These are phyloP conservation scores for Podospora australis DNA, from an alignment of 495 filamentous ascomycete genomes.

Conservation along the genomic window DNA sequence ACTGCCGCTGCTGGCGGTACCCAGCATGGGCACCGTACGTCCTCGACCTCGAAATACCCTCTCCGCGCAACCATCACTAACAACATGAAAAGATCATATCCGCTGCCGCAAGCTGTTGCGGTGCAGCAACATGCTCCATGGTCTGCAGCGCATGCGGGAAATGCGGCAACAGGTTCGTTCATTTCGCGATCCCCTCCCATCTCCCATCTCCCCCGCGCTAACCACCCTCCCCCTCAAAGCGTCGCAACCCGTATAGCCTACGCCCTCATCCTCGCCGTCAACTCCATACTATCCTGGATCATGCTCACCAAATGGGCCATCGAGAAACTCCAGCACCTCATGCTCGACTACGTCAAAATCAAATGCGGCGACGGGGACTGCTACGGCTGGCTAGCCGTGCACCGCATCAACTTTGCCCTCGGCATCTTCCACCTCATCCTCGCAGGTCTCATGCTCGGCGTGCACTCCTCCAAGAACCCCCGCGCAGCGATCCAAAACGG, in stretches of 20 bases:
- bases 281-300: slow-evolving; percentile 95
- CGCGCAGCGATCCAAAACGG: slow-evolving; percentile 90
- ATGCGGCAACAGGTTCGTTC: slow-evolving; percentile 93
- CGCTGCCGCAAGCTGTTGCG: slow-evolving; percentile 80
- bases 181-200: slow-evolving; percentile 4
- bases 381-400: slow-evolving; percentile 91
- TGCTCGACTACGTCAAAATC: slow-evolving; percentile 91
- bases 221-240: slow-evolving; percentile 36
- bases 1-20: slow-evolving; percentile 79
- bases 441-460: slow-evolving; percentile 76
- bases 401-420: slow-evolving; percentile 95
- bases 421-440: slow-evolving; percentile 88
- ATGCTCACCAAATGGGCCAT: slow-evolving; percentile 99
- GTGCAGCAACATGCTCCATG: slow-evolving; percentile 89
- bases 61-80: slow-evolving; percentile 2
- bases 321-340: slow-evolving; percentile 85
- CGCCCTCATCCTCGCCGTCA: slow-evolving; percentile 89
- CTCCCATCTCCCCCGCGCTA: neutral
- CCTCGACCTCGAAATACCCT: neutral
- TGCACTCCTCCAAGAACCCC: slow-evolving; percentile 77
- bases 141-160: slow-evolving; percentile 93
- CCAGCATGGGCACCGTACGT: slow-evolving; percentile 78
- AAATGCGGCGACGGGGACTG: slow-evolving; percentile 85
- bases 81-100: slow-evolving; percentile 55
- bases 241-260: slow-evolving; percentile 97